Base-by-base conservation (phyloP, 306 rosid genomes). In the Pueraria montana region DNA sequence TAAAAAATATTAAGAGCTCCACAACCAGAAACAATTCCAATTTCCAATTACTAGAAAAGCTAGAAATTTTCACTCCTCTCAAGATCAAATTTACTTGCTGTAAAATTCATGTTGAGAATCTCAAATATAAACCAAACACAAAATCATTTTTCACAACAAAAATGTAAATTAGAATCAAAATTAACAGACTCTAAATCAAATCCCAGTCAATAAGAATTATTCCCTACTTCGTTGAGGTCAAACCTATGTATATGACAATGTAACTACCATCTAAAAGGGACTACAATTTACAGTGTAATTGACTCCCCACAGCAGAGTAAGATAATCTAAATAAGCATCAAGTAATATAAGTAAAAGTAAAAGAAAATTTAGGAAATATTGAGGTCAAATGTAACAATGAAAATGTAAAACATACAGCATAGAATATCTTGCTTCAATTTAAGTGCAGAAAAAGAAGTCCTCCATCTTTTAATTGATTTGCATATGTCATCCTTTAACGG, bases 381-480 rank as follows among this genome's bases (percentile, higher is more conserved):
- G 52, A 23, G 30, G 53, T 77, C 26, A 74, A 76, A 62, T 74
- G 71, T 6, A 48, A 65, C 48, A 11, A 76, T 78, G 72, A 80
- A 50, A 73, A 61, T 27, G 38, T 49, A 64, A 76, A 78, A 74
- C 96, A 84, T 91, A 96, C 99, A 89, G 89, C 88, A 91, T 84
- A 96, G 92, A 89, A 96, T 87, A 84, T 96, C 91, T 86, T 91
- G 99, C 94, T 91, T 96, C 91, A 96, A 78, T 87, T 92, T 96
- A 61, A 96, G 96, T 0, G 98, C 97, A 72, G 99, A 94, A 88
- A 94, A 96, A 72, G 96, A 94, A 84, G 88, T 80, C 67, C 91
- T 84, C 98, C 97, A 89, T 89, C 89, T 91, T 87, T 94, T 96
- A 55, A 96, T 89, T 76, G 95, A 88, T 90, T 83, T 80, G 74